Percentiles rank a stretch among this genome's conserved stretches.
Conservation (phyloP, 2,329 filamentous ascomycete species). For the Colletotrichum sp. region DNA sequence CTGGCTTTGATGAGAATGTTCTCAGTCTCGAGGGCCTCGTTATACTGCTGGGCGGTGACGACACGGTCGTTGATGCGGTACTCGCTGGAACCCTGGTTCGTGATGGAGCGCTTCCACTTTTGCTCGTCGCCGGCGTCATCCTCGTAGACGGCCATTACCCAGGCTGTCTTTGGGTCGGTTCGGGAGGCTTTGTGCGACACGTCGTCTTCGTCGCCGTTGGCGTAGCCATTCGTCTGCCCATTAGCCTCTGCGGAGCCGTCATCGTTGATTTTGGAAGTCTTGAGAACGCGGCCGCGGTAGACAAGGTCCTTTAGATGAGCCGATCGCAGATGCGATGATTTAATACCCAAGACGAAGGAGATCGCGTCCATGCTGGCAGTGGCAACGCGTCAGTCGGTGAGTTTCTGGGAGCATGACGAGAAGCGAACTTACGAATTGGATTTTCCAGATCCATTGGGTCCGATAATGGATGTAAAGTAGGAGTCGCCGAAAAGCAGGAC, state of each 20-base stretch:
- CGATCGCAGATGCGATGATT: slow-evolving; percentile 96
- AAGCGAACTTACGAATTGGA: slow-evolving; percentile 80
- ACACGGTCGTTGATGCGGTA: slow-evolving; percentile 95
- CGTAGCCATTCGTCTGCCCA: slow-evolving; percentile 66
- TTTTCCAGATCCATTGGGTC: slow-evolving; percentile 98
- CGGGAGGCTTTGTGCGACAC: slow-evolving; percentile 69
- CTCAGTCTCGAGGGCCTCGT: slow-evolving; percentile 87
- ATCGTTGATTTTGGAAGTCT: slow-evolving; percentile 90
- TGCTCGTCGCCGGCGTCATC: slow-evolving; percentile 96
- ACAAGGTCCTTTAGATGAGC: slow-evolving; percentile 93
- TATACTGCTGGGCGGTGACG: slow-evolving; percentile 91
- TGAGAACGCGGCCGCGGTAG: slow-evolving; percentile 92
- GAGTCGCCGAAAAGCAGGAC: slow-evolving; percentile 94
- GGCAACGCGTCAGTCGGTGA: slow-evolving; percentile 24
- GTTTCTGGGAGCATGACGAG: not conserved
- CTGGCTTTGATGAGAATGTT: slow-evolving; percentile 98
- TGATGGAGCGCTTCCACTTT: slow-evolving; percentile 95
- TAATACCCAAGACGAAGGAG: slow-evolving; percentile 97
- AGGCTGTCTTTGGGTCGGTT: slow-evolving; percentile 89
- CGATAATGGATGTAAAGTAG: slow-evolving; percentile 99
- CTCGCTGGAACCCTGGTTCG: slow-evolving; percentile 85
- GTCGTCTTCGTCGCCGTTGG: slow-evolving; percentile 64
- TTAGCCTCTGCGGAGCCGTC: slow-evolving; percentile 78
- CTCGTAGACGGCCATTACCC: slow-evolving; percentile 99
- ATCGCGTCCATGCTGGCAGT: slow-evolving; percentile 90